Percentiles rank a stretch among this genome's conserved stretches.
Conservation (phyloP, 768 basidiomycete species). For the Termitomyces sp. region DNA sequence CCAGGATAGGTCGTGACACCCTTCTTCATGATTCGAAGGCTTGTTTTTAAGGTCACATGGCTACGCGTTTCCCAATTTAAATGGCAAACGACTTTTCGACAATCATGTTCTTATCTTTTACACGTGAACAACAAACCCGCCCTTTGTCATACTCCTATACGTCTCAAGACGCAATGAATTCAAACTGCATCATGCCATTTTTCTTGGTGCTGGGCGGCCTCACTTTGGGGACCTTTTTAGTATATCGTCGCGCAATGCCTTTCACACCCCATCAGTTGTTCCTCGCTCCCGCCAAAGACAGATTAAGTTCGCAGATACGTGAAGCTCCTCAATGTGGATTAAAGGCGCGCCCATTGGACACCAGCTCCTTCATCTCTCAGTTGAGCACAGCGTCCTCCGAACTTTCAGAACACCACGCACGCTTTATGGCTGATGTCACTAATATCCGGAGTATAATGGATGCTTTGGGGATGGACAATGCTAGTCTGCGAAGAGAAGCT, state of each 20-base stretch:
- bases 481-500: not conserved
- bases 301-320: too few species aligned
- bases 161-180: not conserved
- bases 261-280: not conserved
- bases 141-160: not conserved
- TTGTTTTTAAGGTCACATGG: not conserved
- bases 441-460: not conserved
- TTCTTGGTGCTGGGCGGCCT: not conserved
- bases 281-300: not conserved
- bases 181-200: not conserved
- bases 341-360: not conserved
- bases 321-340: not conserved
- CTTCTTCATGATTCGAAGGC: too few species aligned
- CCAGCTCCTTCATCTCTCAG: not conserved
- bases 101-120: not conserved
- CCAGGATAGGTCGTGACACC: too few species aligned
- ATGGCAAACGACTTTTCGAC: too few species aligned
- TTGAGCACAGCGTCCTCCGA: not conserved
- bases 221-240: not conserved
- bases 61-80: not conserved
- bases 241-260: not conserved
- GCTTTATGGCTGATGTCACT: not conserved
- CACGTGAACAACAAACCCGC: not conserved
- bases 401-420: not conserved
- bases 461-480: not conserved